Conservation (phyloP, 1,284 basidiomycete species). For the Cutaneotrichosporon spelunceum region DNA sequence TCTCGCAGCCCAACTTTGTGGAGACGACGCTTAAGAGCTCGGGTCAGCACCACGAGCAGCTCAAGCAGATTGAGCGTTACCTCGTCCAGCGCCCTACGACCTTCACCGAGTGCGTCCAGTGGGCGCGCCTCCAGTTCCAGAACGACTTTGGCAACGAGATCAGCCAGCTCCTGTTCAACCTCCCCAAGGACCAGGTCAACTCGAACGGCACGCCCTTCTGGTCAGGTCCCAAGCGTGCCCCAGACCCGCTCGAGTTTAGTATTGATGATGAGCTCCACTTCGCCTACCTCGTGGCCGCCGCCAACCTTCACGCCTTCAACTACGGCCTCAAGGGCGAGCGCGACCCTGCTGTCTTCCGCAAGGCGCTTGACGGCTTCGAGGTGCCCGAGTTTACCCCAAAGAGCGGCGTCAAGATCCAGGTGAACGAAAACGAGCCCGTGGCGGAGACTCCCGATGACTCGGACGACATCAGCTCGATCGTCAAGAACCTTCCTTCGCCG, state of each 20-base stretch:
- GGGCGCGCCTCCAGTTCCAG: slow-evolving; percentile 96
- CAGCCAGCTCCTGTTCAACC: slow-evolving; percentile 84
- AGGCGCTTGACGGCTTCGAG: slow-evolving; percentile 76
- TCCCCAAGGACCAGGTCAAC: slow-evolving; percentile 89
- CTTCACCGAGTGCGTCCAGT: slow-evolving; percentile 95
- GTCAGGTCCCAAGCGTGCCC: slow-evolving; percentile 97
- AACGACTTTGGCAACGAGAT: slow-evolving; percentile 92
- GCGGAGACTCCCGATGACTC: slow-evolving; percentile 59
- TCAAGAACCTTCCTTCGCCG: slow-evolving; percentile 73
- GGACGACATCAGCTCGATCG: slow-evolving; percentile 60
- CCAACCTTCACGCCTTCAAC: slow-evolving; percentile 97
- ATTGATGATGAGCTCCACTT: slow-evolving; percentile 79
- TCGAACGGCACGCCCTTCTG: slow-evolving; percentile 92
- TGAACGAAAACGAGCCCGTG: slow-evolving; percentile 86
- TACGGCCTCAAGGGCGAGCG: slow-evolving; percentile 92
- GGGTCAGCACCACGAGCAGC: slow-evolving; percentile 83
- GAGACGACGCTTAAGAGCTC: slow-evolving; percentile 86
- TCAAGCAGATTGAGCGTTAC: slow-evolving; percentile 85
- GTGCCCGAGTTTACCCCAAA: slow-evolving; percentile 92
- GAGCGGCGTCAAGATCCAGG: slow-evolving; percentile 89
- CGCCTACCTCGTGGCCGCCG: slow-evolving; percentile 85
- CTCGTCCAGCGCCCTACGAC: slow-evolving; percentile 90
- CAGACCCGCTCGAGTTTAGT: slow-evolving; percentile 86
- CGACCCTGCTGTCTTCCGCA: slow-evolving; percentile 75
- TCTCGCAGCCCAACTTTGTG: slow-evolving; percentile 93